Base-by-base conservation (phyloP, 2,329 filamentous ascomycete genomes). In the Diaporthe sp. region DNA sequence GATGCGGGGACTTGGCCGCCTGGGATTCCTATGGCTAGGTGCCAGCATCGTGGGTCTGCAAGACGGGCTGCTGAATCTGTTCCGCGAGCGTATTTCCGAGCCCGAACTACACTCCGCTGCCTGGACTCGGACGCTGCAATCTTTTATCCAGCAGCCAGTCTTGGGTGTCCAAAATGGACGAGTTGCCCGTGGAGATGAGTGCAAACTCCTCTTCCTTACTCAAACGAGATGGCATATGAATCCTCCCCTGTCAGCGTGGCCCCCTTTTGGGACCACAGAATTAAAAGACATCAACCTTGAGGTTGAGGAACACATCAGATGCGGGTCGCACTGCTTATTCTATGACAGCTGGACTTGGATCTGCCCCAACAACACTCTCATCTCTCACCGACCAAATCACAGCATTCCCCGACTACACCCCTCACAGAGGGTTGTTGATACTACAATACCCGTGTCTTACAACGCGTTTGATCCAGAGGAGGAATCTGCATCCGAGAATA, bases 121-220 rank as follows among this genome's bases (percentile, higher is more conserved):
- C 22, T 65, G 59, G 59, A 65, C 42, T 8, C 59, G 50, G 27
- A 65, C 59, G 22, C 59, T 65, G 59, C 59, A 65, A 22, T 50
- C 39, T 5, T 65, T 35, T 12, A 25, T 65, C 12, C 42, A 50
- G 35, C 9, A 65, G 59, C 27, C 42, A 10, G 42, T 65, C 22
- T 50, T 17, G 42, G 59, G 59, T 19, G 17, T 65, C 0, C 59
- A 35, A 65, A 35, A 65, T 35, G 59, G 59, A 50, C 42, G 42
- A 35, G 59, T 65, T 3, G 42, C 25, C n/a, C 59, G 27, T 7
- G 59, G 10, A 25, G 42, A 50, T 50, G 59, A 65, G 42, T 50
- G 59, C 59, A 65, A 35, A 19, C 59, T 63, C 12, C 59, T 65
- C 17, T 65, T 65, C 42, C 42, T 65, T 19, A 50, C 59, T 50